A percentile compares a stretch with the other conserved stretches of the same genome.
phyloP scores from a whole-genome alignment of 2,329 filamentous ascomycete genomes.

The Talaromyces sp. region DNA sequence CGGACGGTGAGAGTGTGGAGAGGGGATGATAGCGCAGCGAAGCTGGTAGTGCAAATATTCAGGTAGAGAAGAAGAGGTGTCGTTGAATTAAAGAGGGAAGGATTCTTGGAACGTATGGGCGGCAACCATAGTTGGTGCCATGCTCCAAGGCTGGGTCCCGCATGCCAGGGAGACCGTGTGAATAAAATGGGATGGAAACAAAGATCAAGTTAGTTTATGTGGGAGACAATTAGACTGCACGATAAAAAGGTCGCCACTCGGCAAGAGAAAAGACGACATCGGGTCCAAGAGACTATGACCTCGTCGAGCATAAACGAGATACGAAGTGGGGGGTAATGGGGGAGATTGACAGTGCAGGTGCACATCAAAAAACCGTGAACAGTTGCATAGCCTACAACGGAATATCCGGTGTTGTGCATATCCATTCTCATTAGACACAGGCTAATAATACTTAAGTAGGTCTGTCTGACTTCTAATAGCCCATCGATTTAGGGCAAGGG shows the following conservation, averaged over 20 bases:
- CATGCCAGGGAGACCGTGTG: neutral
- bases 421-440: constrained; percentile 37
- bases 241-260: too few species aligned
- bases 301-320: too few species aligned
- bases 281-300: too few species aligned
- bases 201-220: neutral
- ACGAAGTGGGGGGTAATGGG: too few species aligned
- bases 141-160: neutral
- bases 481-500: constrained; percentile 4
- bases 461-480: constrained; percentile 24
- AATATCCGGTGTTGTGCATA: constrained; percentile 12
- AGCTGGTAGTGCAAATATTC: neutral
- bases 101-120: neutral
- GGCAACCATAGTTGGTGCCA: neutral
- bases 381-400: neutral
- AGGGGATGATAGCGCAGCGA: neutral
- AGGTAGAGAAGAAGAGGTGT: neutral
- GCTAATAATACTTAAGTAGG: too few species aligned
- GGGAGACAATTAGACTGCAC: neutral
- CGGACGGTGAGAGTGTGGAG: neutral
- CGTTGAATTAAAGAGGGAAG: neutral
- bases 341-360: too few species aligned
- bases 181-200: neutral
- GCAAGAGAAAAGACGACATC: too few species aligned
- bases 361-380: too few species aligned